These are phyloP conservation scores for Coemansia sp. DNA, from an alignment of 192 early-diverging fungal species.

Conservation along the genomic window DNA sequence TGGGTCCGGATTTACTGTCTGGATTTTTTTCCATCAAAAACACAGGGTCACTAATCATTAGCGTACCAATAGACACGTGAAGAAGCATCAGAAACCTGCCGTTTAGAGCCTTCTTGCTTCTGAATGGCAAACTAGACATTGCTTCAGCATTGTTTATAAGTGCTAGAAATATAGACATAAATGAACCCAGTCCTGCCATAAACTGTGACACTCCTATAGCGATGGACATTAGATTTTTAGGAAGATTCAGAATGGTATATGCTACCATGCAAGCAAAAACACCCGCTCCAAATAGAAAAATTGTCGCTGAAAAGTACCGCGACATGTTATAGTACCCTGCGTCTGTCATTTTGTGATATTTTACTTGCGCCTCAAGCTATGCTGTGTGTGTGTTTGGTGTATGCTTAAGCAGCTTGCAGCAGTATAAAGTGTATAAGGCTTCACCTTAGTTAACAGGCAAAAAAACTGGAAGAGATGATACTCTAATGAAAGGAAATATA, in stretches of 20 bases:
- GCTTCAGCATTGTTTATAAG: background rate
- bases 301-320: background rate
- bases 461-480: background rate
- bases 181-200: background rate
- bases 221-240: conserved; percentile 1
- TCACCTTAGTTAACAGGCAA: background rate
- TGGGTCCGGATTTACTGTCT: background rate
- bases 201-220: conserved; percentile 3
- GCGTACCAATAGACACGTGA: conserved; percentile 1
- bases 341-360: background rate
- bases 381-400: background rate
- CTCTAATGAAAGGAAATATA: background rate
- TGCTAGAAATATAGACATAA: background rate
- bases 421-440: background rate
- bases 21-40: conserved; percentile 9
- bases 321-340: background rate
- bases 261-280: background rate
- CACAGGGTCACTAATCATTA: conserved; percentile 16
- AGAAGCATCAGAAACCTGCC: background rate
- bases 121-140: background rate
- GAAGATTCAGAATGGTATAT: conserved; percentile 1
- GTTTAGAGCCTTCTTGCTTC: background rate
- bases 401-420: background rate
- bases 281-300: background rate
- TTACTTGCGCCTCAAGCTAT: background rate